Base-by-base conservation (phyloP, 2,329 filamentous ascomycete genomes). In the Phoma sp. region DNA sequence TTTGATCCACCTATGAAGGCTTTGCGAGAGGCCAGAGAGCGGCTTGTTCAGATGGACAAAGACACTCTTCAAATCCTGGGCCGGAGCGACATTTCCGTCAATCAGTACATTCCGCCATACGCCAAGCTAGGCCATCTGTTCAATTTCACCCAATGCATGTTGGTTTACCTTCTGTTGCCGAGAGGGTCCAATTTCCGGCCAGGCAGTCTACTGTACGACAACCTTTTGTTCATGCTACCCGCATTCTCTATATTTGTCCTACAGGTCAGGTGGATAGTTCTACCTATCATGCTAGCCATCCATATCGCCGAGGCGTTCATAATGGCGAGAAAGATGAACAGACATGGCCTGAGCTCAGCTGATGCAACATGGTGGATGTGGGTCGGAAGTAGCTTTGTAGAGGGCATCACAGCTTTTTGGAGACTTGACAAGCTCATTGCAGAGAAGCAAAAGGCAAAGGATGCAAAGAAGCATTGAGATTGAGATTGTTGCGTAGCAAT, bases 31-130 rank as follows among this genome's bases (percentile, higher is more conserved):
- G 83, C 87, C 8, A 86, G 91, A 47, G 78, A 82, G 41, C 84
- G 89, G 46, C 79, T 93, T 36, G 86, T 96, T 43, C 85, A 86
- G 46, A 89, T 97, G 86, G 86, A 88, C 69, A 75, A 82, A 53
- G 80, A 83, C 9, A 81, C 83, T 24, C 81, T 89, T 30, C 64
- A 77, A 29, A 82, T 76, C 1, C 83, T 96, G 10, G 86, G 83
- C 13, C 79, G 89, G 35, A 83, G 80, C 54, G 79, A 82, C 52
- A 79, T 86, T 47, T 78, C 78, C 0, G 73, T 88, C 52, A 80
- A 76, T 72, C 83, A 74, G 60, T 85, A 78, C 69, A 72, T 68
- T 69, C 83, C 62, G 2, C 83, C 82, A 0, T 76, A 66, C 64
- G 83, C 79, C 65, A 60, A 79, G 11, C 37, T 58, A 5, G 49